Evolutionary conservation across 148 eudicot genomes (phyloP), one percentile per base, ranked within the genome.

Genomic region (Fagopyrum esculentum): DNA sequence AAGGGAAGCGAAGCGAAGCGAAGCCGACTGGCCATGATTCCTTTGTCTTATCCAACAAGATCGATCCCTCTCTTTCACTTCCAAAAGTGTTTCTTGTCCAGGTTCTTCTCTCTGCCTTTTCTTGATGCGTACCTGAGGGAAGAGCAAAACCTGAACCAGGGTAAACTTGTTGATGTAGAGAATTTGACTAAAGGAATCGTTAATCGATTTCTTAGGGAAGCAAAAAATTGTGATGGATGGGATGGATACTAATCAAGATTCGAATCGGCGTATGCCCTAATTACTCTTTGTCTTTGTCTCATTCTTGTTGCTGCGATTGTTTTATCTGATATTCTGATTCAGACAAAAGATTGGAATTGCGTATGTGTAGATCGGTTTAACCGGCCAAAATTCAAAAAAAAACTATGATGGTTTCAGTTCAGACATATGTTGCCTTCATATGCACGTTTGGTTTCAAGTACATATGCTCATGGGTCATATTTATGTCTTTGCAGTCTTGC

Each of bases 251-350:
- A 64, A 83, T 80, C 56, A 91, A 83, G 81, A 77, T 94, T 16
- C 89, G 97, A 80, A 89, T 82, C 74, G 79, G 43, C 79, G 96
- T 93, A 71, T 16, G 81, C 26, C 26, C 26, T 22, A 22, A 22
- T 22, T 22, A 44, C 13, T 5, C 50, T 26, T 45, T 6, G 51
- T 8, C 19, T 74, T 45, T 30, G 26, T 9, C 3, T 40, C 40
- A 11, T 22, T 17, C 7, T 57, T 57, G 7, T n/a, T 56, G 22
- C 17, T 56, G 4, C 40, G 26, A 8, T 61, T 64, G 6, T 35
- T 64, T 64, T 64, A 64, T 64, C 70, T 63, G 8, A n/a, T 5
- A 63, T 29, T 63, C 45, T 22, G 26, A 45, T 16, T 10, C 26
- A 22, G 26, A 22, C 26, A 22, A 22, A 35, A 60, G 66, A 60